Conservation (phyloP, 2,329 filamentous ascomycete species). For the Didymella sp. region DNA sequence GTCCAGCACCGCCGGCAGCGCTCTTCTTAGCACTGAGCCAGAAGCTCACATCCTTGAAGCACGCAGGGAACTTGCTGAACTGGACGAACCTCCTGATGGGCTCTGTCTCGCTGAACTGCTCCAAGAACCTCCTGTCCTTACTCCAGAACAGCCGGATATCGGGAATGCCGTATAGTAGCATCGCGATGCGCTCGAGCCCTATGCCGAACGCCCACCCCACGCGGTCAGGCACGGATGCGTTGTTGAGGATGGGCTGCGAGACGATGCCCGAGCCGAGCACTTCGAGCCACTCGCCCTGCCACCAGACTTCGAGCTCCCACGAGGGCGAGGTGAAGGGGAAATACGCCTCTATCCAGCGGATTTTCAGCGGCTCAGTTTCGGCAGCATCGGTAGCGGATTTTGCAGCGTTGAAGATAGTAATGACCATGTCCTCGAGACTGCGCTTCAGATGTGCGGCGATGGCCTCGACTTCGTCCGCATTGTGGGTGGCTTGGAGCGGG, state of each 20-base stretch:
- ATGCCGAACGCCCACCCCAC: constrained; percentile 96
- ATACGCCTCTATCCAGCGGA: constrained; percentile 96
- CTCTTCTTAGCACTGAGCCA: constrained; percentile 66
- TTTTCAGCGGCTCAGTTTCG: constrained; percentile 71
- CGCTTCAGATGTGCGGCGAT: constrained; percentile 86
- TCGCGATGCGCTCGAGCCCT: constrained; percentile 92
- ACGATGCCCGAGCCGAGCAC: constrained; percentile 92
- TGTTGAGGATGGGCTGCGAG: constrained; percentile 79
- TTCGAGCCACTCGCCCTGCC: constrained; percentile 94
- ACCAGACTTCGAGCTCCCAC: constrained; percentile 96
- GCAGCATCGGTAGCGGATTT: constrained; percentile 62
- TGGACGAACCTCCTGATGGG: constrained; percentile 73
- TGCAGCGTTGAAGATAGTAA: constrained; percentile 84
- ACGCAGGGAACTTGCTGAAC: constrained; percentile 90
- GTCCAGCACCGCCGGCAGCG: constrained; percentile 4
- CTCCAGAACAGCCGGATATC: constrained; percentile 99
- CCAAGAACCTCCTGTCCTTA: constrained; percentile 80
- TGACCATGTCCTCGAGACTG: constrained; percentile 86
- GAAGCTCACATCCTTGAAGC: constrained; percentile 92
- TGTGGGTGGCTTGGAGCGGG: constrained; percentile 80
- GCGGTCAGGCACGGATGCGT: constrained; percentile 75
- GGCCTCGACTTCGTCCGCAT: constrained; percentile 77
- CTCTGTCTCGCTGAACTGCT: constrained; percentile 69
- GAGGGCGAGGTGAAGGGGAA: constrained; percentile 97
- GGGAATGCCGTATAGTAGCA: constrained; percentile 95